Conservation (phyloP, 768 basidiomycete genomes). For the Boletus huronensis region DNA sequence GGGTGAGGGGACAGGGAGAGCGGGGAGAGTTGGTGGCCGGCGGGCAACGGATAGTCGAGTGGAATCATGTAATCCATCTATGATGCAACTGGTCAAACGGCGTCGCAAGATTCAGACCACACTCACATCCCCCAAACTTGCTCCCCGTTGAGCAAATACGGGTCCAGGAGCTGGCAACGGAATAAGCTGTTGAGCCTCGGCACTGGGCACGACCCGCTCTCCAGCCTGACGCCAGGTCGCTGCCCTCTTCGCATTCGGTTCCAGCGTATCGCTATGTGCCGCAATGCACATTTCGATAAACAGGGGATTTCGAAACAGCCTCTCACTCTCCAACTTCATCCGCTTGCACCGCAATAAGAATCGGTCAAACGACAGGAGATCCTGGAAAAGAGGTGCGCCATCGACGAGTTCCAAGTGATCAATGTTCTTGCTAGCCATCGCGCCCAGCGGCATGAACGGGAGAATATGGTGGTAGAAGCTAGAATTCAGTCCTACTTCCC, state of each 20-base stretch:
- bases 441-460: neutral
- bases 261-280: neutral
- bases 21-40: neutral
- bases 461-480: constrained; percentile 35
- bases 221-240: neutral
- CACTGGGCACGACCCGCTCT: neutral
- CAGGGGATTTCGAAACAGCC: neutral
- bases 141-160: constrained; percentile 19
- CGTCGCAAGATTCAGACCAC: too few relatives aligned
- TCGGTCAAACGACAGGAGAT: constrained; percentile 31
- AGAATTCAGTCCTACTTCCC: constrained; percentile 31
- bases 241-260: neutral
- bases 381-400: constrained; percentile 37
- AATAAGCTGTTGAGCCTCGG: neutral
- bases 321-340: neutral
- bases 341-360: neutral
- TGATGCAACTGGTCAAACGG: neutral
- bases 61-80: constrained; percentile 1
- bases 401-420: neutral
- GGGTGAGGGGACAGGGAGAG: neutral
- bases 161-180: constrained; percentile 8
- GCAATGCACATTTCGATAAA: neutral
- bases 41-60: constrained; percentile 4
- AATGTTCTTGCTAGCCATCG: neutral
- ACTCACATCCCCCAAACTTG: constrained; percentile 8